Evolutionary conservation across 768 basidiomycete genomes (phyloP).

Genomic region (Lactarius trivialis): DNA sequence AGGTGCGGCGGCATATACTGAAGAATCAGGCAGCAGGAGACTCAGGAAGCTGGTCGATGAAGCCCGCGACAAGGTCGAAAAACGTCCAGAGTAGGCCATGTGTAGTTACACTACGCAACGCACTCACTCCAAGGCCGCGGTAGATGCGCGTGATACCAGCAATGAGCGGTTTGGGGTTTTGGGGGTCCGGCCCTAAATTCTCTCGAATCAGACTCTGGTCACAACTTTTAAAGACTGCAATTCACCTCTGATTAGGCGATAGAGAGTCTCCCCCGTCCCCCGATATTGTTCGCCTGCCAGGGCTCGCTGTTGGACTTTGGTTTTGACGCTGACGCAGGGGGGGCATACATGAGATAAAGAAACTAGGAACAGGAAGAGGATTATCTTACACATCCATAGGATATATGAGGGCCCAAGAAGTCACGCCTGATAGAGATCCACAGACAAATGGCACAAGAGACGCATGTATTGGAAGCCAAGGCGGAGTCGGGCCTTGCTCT

Average conservation of each 20-base stretch:
- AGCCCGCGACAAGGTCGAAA: conserved; percentile 72
- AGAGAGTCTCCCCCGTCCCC: conserved; percentile 64
- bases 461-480: conserved; percentile 76
- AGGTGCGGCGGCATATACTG: background rate
- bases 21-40: background rate
- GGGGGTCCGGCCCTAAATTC: conserved; percentile 64
- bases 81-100: conserved; percentile 93
- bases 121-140: conserved; percentile 90
- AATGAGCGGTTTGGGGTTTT: conserved; percentile 66
- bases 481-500: conserved; percentile 75
- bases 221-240: background rate
- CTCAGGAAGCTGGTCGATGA: conserved; percentile 56
- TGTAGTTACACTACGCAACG: conserved; percentile 84
- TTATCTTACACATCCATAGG: conserved; percentile 80
- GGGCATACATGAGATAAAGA: conserved; percentile 22
- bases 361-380: background rate
- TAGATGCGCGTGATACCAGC: conserved; percentile 82
- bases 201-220: background rate
- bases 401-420: conserved; percentile 59
- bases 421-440: conserved; percentile 83
- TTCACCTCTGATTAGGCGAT: conserved; percentile 74
- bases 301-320: conserved; percentile 91
- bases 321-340: conserved; percentile 62
- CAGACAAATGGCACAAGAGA: conserved; percentile 86
- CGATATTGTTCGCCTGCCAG: conserved; percentile 73